Evolutionary conservation across 495 filamentous ascomycete genomes (phyloP).

Genomic region (Filosporella fistucella): DNA sequence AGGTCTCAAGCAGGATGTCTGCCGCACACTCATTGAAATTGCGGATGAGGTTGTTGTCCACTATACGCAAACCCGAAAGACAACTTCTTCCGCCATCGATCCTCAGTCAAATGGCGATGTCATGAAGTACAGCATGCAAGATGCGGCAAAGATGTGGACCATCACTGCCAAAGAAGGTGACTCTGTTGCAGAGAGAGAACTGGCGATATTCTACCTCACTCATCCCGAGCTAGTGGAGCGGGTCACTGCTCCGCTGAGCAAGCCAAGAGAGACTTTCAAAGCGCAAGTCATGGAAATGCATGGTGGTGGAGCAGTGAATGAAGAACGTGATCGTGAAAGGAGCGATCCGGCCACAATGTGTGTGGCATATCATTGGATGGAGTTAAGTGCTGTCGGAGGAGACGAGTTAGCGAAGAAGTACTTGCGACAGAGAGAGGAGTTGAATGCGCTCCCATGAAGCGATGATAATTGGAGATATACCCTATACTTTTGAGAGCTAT

Average conservation of each 20-base stretch:
- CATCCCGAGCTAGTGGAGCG: conserved; percentile 85
- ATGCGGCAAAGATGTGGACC: conserved; percentile 88
- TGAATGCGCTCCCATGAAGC: conserved; percentile 26
- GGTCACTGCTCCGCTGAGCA: conserved; percentile 77
- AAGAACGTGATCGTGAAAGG: conserved; percentile 41
- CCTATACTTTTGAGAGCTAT: no score
- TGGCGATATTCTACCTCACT: conserved; percentile 91
- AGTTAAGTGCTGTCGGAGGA: conserved; percentile 77
- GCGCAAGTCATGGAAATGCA: conserved; percentile 74
- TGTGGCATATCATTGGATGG: conserved; percentile 98
- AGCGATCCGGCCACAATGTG: conserved; percentile 91
- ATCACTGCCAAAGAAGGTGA: conserved; percentile 94
- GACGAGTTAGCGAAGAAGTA: conserved; percentile 85
- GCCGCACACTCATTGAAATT: conserved; percentile 83
- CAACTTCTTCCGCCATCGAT: conserved; percentile 25
- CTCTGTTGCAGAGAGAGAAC: conserved; percentile 86
- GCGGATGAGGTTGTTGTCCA: conserved; percentile 69
- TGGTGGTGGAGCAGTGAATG: conserved; percentile 33
- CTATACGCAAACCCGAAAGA: conserved; percentile 47
- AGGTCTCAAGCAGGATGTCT: conserved; percentile 84
- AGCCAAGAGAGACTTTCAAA: conserved; percentile 87
- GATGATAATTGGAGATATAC: no score
- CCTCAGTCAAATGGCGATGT: conserved; percentile 18
- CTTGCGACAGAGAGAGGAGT: conserved; percentile 56
- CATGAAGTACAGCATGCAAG: conserved; percentile 60